Evolutionary conservation across 306 rosid species (phyloP).

Genomic region (Dicorynia guianensis): DNA sequence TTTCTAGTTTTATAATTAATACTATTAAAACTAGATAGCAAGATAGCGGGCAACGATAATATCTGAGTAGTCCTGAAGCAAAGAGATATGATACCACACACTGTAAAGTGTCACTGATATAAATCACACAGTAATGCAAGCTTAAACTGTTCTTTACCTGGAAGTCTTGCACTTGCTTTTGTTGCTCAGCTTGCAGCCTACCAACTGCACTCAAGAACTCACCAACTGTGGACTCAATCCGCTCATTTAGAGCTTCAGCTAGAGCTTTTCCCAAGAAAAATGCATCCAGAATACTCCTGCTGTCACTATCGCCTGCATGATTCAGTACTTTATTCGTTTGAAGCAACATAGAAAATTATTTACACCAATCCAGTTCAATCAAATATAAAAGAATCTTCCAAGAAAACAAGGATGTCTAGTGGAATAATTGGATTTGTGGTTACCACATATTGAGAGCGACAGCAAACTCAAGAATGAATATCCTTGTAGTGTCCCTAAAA

Average conservation of each 20-base stretch:
- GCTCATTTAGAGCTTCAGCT: constrained; percentile 90
- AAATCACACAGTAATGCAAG: neutral
- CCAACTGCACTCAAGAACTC: constrained; percentile 82
- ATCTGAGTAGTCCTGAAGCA: constrained; percentile 3
- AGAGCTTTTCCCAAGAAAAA: constrained; percentile 97
- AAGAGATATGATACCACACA: neutral
- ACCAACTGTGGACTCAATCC: constrained; percentile 86
- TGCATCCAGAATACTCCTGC: constrained; percentile 82
- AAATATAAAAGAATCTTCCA: constrained; percentile 10
- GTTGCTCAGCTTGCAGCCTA: constrained; percentile 94
- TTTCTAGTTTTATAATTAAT: neutral
- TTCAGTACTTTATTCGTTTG: constrained; percentile 29
- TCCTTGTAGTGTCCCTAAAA: too few relatives aligned
- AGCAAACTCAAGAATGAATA: too few relatives aligned
- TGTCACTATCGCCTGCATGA: constrained; percentile 73
- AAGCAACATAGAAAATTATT: neutral
- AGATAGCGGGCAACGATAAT: neutral
- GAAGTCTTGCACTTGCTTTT: constrained; percentile 77
- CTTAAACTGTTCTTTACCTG: constrained; percentile 59
- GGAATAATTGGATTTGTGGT: neutral
- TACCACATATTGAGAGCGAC: too few relatives aligned
- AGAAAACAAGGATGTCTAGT: neutral
- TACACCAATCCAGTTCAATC: neutral
- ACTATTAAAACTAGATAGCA: constrained; percentile 9
- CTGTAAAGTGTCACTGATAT: neutral